A percentile compares a stretch with the other conserved stretches of the same genome.
phyloP scores from a whole-genome alignment of 2,329 filamentous ascomycete species.

The Pseudogymnoascus sp. region DNA sequence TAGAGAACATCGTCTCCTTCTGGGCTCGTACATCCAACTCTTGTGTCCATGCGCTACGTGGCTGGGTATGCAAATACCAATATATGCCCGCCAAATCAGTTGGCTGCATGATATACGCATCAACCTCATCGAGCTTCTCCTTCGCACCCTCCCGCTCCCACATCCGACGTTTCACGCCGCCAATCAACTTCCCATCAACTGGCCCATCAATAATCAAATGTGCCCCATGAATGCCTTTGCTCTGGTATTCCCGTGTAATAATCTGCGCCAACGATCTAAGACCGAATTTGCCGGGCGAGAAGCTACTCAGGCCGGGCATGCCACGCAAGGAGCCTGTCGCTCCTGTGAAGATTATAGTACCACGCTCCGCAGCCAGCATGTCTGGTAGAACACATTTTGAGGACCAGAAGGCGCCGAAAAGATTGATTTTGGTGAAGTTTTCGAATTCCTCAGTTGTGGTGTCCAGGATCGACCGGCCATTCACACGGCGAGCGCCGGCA shows the following conservation, averaged over 20 bases:
- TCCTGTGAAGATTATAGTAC: conserved; percentile 66
- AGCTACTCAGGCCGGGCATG: conserved; percentile 58
- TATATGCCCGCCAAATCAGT: conserved; percentile 73
- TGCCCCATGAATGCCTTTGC: conserved; percentile 71
- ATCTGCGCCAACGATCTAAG: conserved; percentile 64
- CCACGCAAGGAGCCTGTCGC: conserved; percentile 73
- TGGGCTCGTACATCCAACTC: conserved; percentile 62
- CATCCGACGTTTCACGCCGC: conserved; percentile 38
- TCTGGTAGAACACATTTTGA: conserved; percentile 17
- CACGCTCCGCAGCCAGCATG: conserved; percentile 15
- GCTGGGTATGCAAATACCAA: conserved; percentile 76
- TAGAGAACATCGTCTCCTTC: conserved; percentile 21
- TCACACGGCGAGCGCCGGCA: conserved; percentile 18
- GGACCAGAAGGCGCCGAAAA: conserved; percentile 20
- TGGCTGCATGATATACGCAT: conserved; percentile 18
- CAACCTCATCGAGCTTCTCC: conserved; percentile 16
- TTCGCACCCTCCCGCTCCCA: conserved; percentile 35
- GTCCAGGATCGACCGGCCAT: conserved; percentile 17
- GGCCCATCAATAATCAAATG: conserved; percentile 77
- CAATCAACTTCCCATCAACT: conserved; percentile 33
- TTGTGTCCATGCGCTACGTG: conserved; percentile 68
- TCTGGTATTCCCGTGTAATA: conserved; percentile 72
- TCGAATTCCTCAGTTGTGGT: conserved; percentile 19
- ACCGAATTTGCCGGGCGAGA: conserved; percentile 74
- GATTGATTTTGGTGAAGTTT: conserved; percentile 20